Evolutionary conservation across 1,139 yeast genomes (phyloP), one percentile per base, ranked within the genome.

Genomic region (Suhomyces ambrosiae): DNA sequence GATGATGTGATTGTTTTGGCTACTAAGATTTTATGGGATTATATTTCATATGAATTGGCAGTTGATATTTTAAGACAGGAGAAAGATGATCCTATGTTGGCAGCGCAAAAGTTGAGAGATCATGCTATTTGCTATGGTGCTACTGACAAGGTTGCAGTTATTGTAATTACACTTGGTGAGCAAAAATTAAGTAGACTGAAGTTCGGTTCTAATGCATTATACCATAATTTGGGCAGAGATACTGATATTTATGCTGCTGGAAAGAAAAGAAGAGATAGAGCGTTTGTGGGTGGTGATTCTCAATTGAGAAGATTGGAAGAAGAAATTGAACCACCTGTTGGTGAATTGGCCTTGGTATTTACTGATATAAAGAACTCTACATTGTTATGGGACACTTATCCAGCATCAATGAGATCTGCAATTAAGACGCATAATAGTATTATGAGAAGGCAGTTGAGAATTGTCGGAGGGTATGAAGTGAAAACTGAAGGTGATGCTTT

Each of bases 401-500:
- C 97, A 1, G 79, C 81, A 38, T 96, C 97, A 0, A 92, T 92
- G 99, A 74, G 97, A 60, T 84, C 96, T 3, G 98, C 98, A 0
- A 92, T 92, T 56, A 88, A 89, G 61, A 85, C 86, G 7, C 99
- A 92, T 61, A 94, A 92, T 58, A 79, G 86, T 16, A 80, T 92
- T 23, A 92, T 94, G 98, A 80, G 99, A 56, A 79, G 98, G 35
- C 95, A 88, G 53, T 68, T 92, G 48, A 78, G 97, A 49, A 83
- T 90, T 33, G 88, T 87, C 52, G 97, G 97, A 28, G 98, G 98
- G 2, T 92, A 92, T 56, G 99, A 92, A 61, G 98, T 92, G 23
- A 92, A 92, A 61, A 94, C 97, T 1, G 99, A 94, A 79, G 99
- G 99, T 54, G 99, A 92, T 68, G 96, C 98, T 0, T 92, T 92